Evolutionary conservation across 306 rosid genomes (phyloP), one percentile per base, ranked within the genome.

Genomic region (Fagus crenata): DNA sequence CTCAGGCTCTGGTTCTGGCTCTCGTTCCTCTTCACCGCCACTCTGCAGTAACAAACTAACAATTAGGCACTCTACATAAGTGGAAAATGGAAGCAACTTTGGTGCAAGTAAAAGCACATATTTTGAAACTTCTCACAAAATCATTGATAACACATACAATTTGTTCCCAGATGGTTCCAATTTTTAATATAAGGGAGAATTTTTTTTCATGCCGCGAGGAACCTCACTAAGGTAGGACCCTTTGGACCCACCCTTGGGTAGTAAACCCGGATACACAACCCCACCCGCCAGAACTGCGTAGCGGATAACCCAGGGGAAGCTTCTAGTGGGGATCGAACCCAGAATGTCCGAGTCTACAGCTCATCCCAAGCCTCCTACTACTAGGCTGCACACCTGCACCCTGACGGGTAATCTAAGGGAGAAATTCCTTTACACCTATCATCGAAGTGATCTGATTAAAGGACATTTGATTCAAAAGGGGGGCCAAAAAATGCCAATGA

Each of bases 1-100:
- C 84, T 82, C 97, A 7, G 96, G 98, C 87, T 91, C 99, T 35
- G 97, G 99, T 80, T 87, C 98, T 7, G 87, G 97, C 68, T 71
- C 93, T 69, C 77, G 87, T 65, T 89, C 99, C 71, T 89, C 93
- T 74, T 92, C 97, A 32, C 85, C 96, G 31, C 92, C 91, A 86
- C 93, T 86, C 99, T 92, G 98, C 77, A 78, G 72, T 75, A 54
- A 75, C 78, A 81, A 79, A 69, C 76, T 64, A 72, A 81, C 74
- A 72, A 71, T 79, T 76, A 76, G 75, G 76, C 60, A 71, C 40
- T 7, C 9, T 35, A 28, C 42, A 69, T 72, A 42, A 43, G 68
- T 59, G 37, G 32, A 12, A 67, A 37, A 40, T 6, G 37, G 33
- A 36, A 37, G 41, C 69, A 64, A 36, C 35, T 59, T 28, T 59